Percentiles rank a stretch among this genome's conserved stretches.
Conservation (phyloP, 495 filamentous ascomycete genomes). For the Trichocladium antarcticum region DNA sequence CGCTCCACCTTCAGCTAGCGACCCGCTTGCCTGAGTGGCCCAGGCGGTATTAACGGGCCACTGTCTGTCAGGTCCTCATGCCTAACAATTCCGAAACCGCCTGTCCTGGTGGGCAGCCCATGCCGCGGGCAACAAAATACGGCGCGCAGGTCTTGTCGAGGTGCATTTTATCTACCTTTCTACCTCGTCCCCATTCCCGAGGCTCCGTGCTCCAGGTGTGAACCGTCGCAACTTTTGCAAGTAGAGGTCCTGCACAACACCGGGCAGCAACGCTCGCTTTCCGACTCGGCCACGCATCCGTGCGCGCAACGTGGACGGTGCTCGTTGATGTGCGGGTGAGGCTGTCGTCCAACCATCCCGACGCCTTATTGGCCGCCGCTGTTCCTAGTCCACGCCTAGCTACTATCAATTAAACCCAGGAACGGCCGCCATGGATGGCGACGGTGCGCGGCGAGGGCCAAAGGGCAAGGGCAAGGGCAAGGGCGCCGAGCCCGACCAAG, state of each 20-base stretch:
- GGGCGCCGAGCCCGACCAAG: neutral
- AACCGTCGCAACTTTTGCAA: too few species aligned
- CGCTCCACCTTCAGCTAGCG: too few species aligned
- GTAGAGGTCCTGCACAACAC: neutral
- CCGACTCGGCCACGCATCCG: conserved; percentile 11
- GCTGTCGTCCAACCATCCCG: neutral
- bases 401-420: neutral
- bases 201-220: too few species aligned
- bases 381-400: neutral
- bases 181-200: too few species aligned
- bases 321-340: neutral
- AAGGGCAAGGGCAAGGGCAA: conserved; percentile 16
- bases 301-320: conserved; percentile 9
- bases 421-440: neutral
- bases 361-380: neutral
- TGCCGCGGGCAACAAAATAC: too few species aligned
- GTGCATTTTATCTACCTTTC: neutral
- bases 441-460: neutral
- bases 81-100: neutral
- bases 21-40: too few species aligned
- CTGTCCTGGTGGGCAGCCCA: neutral
- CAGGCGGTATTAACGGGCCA: too few species aligned
- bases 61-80: neutral
- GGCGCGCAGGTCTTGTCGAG: too few species aligned
- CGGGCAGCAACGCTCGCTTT: neutral